Base-by-base conservation (phyloP, 768 basidiomycete genomes). In the Hygrocybe coccinea region DNA sequence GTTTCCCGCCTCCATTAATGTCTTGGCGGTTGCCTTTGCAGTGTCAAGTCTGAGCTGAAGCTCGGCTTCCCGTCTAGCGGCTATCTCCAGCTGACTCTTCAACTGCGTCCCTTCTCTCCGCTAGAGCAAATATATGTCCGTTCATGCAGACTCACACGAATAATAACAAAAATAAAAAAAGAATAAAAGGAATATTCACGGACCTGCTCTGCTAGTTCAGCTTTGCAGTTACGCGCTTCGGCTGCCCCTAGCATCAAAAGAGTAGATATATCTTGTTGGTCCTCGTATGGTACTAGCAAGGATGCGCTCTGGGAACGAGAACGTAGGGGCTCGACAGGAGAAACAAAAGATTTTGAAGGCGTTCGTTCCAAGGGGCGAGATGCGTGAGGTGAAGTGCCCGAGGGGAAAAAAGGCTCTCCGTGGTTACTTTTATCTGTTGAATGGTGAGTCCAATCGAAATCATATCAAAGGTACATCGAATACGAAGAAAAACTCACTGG, bases 141-240 rank as follows among this genome's bases (percentile, higher is more conserved):
- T 29, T n/a, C n/a, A n/a, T n/a, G n/a, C n/a, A n/a, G n/a, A n/a
- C n/a, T n/a, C n/a, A n/a, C n/a, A n/a, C n/a, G n/a, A n/a, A n/a
- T n/a, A n/a, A n/a, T n/a, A n/a, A n/a, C n/a, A n/a, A n/a, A n/a
- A 17, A 5, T 22, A 37, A 15, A 24, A 36, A 25, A 14, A 14
- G 17, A 38, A 38, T 15, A 12, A 45, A 9, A n/a, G 33, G n/a
- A 22, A 21, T 5, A 33, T 33, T 17, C n/a, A 3, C 55, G 19
- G n/a, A 56, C 55, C 45, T 56, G 55, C 21, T 49, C 55, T n/a
- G n/a, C 55, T 10, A 49, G 48, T 38, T 56, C 47, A 34, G 54
- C 54, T 35, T 24, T 45, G 8, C 37, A 44, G 19, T 55, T 55
- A 14, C 41, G 54, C 25, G 39, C 54, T 17, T 55, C 25, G 10